These are phyloP conservation scores for Chloranthus sessilifolius DNA, from an alignment of 164 flowering plant species.

Conservation along the genomic window DNA sequence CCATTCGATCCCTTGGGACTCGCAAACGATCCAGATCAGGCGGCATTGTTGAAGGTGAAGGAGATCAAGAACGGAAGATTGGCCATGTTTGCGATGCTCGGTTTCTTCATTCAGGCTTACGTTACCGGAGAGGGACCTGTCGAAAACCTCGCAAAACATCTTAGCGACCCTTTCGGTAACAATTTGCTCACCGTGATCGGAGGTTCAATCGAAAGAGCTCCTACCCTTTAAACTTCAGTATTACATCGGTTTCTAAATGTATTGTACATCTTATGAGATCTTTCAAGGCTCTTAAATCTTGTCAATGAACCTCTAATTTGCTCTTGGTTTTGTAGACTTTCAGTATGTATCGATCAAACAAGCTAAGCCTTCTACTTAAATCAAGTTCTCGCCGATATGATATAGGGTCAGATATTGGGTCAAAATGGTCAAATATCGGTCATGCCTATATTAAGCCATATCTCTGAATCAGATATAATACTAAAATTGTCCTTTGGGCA, in stretches of 20 bases:
- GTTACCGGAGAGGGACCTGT: conserved; percentile 98
- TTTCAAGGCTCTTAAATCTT: conserved; percentile 6
- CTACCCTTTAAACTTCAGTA: conserved; percentile 46
- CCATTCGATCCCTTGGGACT: conserved; percentile 91
- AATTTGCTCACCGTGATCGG: conserved; percentile 88
- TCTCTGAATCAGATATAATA: too few relatives aligned
- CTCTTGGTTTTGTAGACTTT: too few relatives aligned
- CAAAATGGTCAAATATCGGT: too few relatives aligned
- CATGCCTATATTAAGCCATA: too few relatives aligned
- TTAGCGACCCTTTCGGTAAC: conserved; percentile 97
- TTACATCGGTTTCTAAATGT: neutral
- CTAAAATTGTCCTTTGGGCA: too few relatives aligned
- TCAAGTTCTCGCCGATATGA: too few relatives aligned
- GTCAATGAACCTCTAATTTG: too few relatives aligned
- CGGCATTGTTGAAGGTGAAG: conserved; percentile 87
- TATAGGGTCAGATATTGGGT: too few relatives aligned
- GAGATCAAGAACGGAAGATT: conserved; percentile 97
- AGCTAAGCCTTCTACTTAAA: too few relatives aligned
- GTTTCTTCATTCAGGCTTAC: conserved; percentile 92
- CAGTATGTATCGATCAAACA: too few relatives aligned
- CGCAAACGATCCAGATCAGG: conserved; percentile 87
- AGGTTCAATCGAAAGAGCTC: conserved; percentile 69
- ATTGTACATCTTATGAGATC: conserved; percentile 12
- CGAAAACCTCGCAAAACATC: conserved; percentile 82
- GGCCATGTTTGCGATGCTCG: conserved; percentile 99